Conservation (phyloP, 805 yeast genomes). For the Kodamaea neixiangensis region DNA sequence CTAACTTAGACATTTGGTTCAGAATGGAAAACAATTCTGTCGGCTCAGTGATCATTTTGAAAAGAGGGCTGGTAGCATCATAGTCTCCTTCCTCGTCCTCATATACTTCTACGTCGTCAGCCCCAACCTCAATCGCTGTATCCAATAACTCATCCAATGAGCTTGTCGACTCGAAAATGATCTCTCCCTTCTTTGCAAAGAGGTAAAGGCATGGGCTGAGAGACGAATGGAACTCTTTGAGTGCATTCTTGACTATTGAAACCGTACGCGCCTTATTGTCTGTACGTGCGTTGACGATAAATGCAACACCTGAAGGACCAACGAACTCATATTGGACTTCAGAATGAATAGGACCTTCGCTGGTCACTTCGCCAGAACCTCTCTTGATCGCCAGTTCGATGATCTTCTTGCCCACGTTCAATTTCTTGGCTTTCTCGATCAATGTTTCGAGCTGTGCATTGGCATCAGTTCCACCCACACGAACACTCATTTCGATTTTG, state of each 20-base stretch:
- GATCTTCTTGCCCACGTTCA: conserved; percentile 78
- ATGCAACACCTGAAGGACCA: conserved; percentile 90
- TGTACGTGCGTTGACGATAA: conserved; percentile 82
- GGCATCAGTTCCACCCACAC: conserved; percentile 70
- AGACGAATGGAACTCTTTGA: conserved; percentile 67
- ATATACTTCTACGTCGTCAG: conserved; percentile 71
- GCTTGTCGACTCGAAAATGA: conserved; percentile 50
- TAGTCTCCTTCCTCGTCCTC: conserved; percentile 45
- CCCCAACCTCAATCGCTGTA: conserved; percentile 71
- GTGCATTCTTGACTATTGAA: conserved; percentile 70
- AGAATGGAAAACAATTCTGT: conserved; percentile 63
- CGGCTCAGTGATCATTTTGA: conserved; percentile 62
- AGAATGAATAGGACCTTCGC: conserved; percentile 41
- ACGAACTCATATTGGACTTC: conserved; percentile 79
- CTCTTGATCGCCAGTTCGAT: conserved; percentile 86
- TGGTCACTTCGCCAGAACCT: conserved; percentile 68
- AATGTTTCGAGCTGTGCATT: conserved; percentile 64
- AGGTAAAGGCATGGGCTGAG: conserved; percentile 76
- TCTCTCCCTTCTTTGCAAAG: conserved; percentile 77
- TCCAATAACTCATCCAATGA: conserved; percentile 72
- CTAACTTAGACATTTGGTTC: conserved; percentile 49
- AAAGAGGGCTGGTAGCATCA: conserved; percentile 28
- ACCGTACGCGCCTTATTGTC: conserved; percentile 86
- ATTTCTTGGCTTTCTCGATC: conserved; percentile 73
- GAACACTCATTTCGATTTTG: conserved; percentile 74